Percentiles rank a stretch among this genome's conserved stretches.
These are phyloP conservation scores for Nakazawaea populi DNA, from an alignment of 805 yeast genomes.

Conservation along the genomic window DNA sequence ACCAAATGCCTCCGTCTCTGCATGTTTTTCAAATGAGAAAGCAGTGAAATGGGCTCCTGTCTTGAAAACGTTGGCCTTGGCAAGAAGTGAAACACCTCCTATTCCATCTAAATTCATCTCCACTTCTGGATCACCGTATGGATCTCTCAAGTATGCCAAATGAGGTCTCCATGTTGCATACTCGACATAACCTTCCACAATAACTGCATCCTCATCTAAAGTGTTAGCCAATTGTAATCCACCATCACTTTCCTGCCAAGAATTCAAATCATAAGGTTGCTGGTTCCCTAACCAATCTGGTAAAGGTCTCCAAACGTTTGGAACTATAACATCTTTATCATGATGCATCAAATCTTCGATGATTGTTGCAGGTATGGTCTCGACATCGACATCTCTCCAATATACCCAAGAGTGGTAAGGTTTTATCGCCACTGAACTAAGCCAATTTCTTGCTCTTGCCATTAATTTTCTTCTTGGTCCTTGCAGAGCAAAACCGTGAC, in stretches of 20 bases:
- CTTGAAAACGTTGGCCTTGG: conserved; percentile 82
- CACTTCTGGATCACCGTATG: conserved; percentile 89
- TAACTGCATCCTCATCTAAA: conserved; percentile 89
- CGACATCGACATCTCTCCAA: conserved; percentile 99
- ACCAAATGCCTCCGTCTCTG: conserved; percentile 97
- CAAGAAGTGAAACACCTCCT: conserved; percentile 92
- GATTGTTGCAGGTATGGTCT: conserved; percentile 77
- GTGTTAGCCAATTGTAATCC: conserved; percentile 70
- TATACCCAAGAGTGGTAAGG: conserved; percentile 95
- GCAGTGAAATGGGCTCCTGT: conserved; percentile 95
- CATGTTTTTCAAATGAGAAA: conserved; percentile 91
- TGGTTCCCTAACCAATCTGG: conserved; percentile 84
- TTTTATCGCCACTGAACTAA: conserved; percentile 75
- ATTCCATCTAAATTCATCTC: conserved; percentile 94
- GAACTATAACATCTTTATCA: conserved; percentile 87
- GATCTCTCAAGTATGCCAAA: conserved; percentile 89
- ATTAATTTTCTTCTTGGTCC: conserved; percentile 91
- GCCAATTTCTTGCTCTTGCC: conserved; percentile 96
- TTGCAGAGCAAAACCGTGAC: conserved; percentile 95
- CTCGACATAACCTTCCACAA: conserved; percentile 96
- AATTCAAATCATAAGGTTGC: conserved; percentile 79
- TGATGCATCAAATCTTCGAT: conserved; percentile 91
- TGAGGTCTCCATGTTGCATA: conserved; percentile 98
- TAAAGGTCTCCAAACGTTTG: conserved; percentile 88
- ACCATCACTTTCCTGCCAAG: conserved; percentile 84